phyloP scores from a whole-genome alignment of 1,139 yeast genomes.

The Geotrichum citri-aurantii region DNA sequence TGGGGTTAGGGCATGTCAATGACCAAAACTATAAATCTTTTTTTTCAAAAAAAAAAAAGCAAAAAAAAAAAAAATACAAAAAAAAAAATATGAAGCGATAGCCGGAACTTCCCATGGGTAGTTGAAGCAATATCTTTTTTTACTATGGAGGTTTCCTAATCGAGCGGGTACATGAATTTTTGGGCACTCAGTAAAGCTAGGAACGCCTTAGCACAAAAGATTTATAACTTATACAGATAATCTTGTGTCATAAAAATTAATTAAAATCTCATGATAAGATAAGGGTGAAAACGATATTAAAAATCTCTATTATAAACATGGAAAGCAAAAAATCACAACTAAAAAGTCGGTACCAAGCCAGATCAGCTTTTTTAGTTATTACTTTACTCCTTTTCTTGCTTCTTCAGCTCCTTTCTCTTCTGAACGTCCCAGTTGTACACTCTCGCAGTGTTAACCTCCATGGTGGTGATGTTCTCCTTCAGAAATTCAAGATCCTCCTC shows the following conservation, averaged over 20 bases:
- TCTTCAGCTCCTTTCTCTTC: conserved; percentile 50
- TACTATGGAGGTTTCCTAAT: not conserved
- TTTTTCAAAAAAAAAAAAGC: too few species aligned
- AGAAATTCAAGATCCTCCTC: conserved; percentile 84
- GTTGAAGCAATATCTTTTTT: not conserved
- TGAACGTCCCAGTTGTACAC: conserved; percentile 95
- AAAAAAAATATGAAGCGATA: too few species aligned
- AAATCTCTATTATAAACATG: not conserved
- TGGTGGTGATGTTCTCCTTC: conserved; percentile 89
- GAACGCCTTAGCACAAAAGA: not conserved
- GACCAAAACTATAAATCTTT: too few species aligned
- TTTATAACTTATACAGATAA: not conserved
- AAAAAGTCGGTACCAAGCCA: not conserved
- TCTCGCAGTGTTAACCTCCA: conserved; percentile 96
- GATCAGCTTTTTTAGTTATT: not conserved
- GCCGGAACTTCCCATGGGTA: too few species aligned
- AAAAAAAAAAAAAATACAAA: too few species aligned
- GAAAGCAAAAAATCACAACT: not conserved
- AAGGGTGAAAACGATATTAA: not conserved
- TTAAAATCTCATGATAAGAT: too few species aligned
- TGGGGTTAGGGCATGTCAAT: not conserved
- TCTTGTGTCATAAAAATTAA: too few species aligned
- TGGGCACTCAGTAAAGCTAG: not conserved
- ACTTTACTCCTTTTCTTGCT: conserved; percentile 16
- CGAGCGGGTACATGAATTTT: not conserved